Conservation (phyloP, 1,284 basidiomycete genomes). For the Heterobasidion annosum region DNA sequence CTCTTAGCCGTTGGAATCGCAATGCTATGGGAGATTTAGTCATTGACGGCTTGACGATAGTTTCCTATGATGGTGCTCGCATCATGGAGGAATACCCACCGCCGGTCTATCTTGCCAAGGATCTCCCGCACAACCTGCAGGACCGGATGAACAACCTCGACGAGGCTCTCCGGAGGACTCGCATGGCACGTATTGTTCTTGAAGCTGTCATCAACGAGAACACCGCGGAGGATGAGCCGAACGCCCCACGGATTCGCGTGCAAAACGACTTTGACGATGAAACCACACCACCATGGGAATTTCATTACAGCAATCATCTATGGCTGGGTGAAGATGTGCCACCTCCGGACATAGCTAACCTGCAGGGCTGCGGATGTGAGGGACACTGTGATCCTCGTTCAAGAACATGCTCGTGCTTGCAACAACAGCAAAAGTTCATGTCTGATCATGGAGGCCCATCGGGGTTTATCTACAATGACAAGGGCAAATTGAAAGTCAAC, state of each 20-base stretch:
- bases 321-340: constrained; percentile 63
- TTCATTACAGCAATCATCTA: constrained; percentile 70
- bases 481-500: constrained; percentile 39
- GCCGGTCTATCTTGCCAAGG: constrained; percentile 14
- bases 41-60: constrained; percentile 4
- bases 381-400: constrained; percentile 66
- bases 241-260: constrained; percentile 57
- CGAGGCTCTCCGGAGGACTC: constrained; percentile 12
- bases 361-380: constrained; percentile 65
- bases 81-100: constrained; percentile 10
- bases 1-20: not conserved
- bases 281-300: constrained; percentile 65
- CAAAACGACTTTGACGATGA: constrained; percentile 58
- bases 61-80: constrained; percentile 8
- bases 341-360: constrained; percentile 44
- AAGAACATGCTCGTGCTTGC: constrained; percentile 60
- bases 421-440: constrained; percentile 41
- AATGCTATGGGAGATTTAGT: not conserved
- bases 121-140: constrained; percentile 22
- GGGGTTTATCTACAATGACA: constrained; percentile 62
- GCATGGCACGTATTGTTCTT: constrained; percentile 20
- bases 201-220: constrained; percentile 21
- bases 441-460: constrained; percentile 15
- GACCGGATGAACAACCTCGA: constrained; percentile 21
- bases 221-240: constrained; percentile 44